Base-by-base conservation (phyloP, 805 yeast species). In the Candida andamanensis region DNA sequence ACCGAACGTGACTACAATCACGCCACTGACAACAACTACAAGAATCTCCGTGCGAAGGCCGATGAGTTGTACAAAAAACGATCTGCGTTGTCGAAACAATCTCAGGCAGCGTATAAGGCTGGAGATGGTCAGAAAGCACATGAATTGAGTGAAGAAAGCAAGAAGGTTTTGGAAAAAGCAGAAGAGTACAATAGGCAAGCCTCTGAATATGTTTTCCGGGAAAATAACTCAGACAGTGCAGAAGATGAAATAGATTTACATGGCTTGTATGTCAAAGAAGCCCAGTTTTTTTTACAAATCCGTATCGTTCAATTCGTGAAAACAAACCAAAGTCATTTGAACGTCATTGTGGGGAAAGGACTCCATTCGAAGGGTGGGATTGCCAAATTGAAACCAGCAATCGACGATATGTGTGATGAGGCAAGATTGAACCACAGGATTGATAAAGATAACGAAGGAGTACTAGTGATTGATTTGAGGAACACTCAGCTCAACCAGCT, bases 291-390 rank as follows among this genome's bases (percentile, higher is more conserved):
- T 30, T 65, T 90, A 42, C 84, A 80, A 45, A 76, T 73, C 39
- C 69, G 97, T 36, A 72, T 90, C 29, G 68, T 70, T n/a, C 77
- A 76, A 17, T 85, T 79, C 33, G 67, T 76, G 11, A 62, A 75
- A 15, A 59, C 69, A 19, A 63, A 73, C 33, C 92, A 85, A 49
- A 56, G 71, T 3, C 74, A 72, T 30, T 60, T 90, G 26, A 74
- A 77, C 41, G 92, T 86, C 14, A 89, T 90, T 54, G 97, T 87
- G 7, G 97, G 97, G 7, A 90, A 90, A 57, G 97, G 97, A 6
- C 51, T 77, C 25, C 97, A 89, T 54, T 85, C 95, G 1, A 67
- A 71, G 32, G 67, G 77, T 43, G 95, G 94, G 10, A 74, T 85
- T 32, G 89, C 95, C 25, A 89, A 87, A 56, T 59, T 90, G 45